phyloP scores from a whole-genome alignment of 1,284 basidiomycete species.

The Apiotrichum siamense region DNA sequence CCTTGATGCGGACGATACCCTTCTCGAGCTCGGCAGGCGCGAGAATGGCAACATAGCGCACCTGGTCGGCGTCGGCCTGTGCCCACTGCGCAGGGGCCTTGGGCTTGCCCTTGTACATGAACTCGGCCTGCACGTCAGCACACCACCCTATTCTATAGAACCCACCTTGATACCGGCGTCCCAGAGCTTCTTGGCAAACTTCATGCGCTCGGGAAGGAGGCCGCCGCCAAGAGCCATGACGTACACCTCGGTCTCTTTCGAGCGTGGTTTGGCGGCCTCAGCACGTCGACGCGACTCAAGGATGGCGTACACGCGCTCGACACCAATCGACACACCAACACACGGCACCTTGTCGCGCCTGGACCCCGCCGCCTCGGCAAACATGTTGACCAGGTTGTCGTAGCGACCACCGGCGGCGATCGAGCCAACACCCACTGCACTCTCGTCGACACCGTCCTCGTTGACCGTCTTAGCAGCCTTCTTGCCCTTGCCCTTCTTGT shows the following conservation, averaged over 20 bases:
- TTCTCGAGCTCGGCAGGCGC: constrained; percentile 78
- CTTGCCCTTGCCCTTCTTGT: constrained; percentile 47
- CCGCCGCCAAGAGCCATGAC: constrained; percentile 84
- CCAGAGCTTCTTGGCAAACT: constrained; percentile 73
- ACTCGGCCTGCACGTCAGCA: constrained; percentile 65
- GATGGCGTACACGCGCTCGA: constrained; percentile 93
- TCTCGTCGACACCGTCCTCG: constrained; percentile 88
- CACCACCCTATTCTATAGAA: background rate
- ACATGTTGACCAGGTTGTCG: constrained; percentile 94
- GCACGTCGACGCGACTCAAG: constrained; percentile 79
- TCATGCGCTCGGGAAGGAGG: constrained; percentile 76
- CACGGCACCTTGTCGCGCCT: constrained; percentile 65
- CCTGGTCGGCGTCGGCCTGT: constrained; percentile 83
- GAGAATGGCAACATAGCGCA: constrained; percentile 85
- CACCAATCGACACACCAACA: constrained; percentile 86
- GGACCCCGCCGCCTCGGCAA: constrained; percentile 69
- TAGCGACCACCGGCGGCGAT: constrained; percentile 97
- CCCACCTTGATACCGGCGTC: constrained; percentile 80
- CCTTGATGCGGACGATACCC: constrained; percentile 83
- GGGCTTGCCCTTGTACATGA: constrained; percentile 86
- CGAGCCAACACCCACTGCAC: constrained; percentile 87
- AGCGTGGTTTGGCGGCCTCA: constrained; percentile 56
- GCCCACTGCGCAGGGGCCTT: constrained; percentile 82
- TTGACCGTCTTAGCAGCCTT: constrained; percentile 47
- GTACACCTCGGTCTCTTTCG: constrained; percentile 90